Conservation (phyloP, 75 land plant genomes). For the Pinus taeda region DNA sequence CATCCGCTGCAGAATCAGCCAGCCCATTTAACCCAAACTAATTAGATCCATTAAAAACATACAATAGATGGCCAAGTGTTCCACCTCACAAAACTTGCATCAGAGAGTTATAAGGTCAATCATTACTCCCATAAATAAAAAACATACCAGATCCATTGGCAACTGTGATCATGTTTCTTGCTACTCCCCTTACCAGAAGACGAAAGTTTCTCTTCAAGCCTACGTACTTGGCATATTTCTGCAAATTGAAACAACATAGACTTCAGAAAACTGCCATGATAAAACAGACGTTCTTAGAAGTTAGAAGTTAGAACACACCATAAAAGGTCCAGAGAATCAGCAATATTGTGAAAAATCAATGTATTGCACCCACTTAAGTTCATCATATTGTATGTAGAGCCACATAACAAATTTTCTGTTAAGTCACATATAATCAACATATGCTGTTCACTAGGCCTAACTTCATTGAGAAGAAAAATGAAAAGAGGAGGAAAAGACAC, state of each 20-base stretch:
- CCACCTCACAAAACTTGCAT: neutral
- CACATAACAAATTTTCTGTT: neutral
- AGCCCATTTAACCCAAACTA: neutral
- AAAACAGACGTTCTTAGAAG: constrained; percentile 1
- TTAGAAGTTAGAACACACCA: neutral
- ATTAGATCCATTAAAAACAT: neutral
- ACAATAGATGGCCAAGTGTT: constrained; percentile 2
- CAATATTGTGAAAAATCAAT: neutral
- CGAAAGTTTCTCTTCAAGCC: constrained; percentile 94
- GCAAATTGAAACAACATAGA: constrained; percentile 7
- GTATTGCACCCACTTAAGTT: neutral
- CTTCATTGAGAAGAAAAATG: neutral
- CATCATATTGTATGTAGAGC: neutral
- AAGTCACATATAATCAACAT: neutral
- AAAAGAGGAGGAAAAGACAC: neutral
- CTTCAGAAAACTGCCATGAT: neutral
- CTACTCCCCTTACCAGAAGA: constrained; percentile 86
- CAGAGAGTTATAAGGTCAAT: neutral
- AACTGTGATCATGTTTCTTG: constrained; percentile 83
- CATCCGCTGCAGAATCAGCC: constrained; percentile 61
- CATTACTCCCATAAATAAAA: neutral
- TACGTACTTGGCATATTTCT: constrained; percentile 95
- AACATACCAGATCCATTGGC: constrained; percentile 77
- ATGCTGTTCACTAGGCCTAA: neutral
- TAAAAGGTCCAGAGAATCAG: neutral